phyloP scores from a whole-genome alignment of 1,284 basidiomycete genomes.

The Rhizopogon parksii region DNA sequence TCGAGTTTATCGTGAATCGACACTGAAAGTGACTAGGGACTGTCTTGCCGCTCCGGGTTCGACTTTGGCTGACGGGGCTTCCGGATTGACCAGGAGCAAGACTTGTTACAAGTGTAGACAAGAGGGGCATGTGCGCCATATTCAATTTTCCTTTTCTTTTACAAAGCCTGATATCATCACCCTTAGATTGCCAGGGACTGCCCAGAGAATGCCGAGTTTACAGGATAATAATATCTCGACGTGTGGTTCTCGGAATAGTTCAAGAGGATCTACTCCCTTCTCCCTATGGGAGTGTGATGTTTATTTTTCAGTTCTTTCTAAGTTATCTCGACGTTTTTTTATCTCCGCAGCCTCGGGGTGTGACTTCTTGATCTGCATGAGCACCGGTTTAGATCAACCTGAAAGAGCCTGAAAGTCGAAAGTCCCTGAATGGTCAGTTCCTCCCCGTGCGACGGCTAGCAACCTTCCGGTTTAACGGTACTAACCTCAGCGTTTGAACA shows the following conservation, averaged over 20 bases:
- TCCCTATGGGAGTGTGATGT: background rate
- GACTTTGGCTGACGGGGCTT: constrained; percentile 37
- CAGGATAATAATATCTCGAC: constrained; percentile 22
- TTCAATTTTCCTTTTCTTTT: background rate
- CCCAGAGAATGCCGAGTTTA: constrained; percentile 53
- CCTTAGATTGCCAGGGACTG: constrained; percentile 72
- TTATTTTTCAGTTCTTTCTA: constrained; percentile 1
- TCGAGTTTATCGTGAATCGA: background rate
- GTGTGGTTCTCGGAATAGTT: constrained; percentile 4
- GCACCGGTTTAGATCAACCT: background rate
- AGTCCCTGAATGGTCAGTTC: background rate
- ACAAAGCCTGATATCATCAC: constrained; percentile 10
- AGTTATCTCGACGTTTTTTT: background rate
- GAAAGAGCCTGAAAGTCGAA: background rate
- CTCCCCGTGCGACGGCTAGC: background rate
- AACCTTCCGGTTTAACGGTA: background rate
- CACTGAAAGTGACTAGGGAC: constrained; percentile 42
- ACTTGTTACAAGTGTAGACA: constrained; percentile 83
- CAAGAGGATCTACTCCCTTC: background rate
- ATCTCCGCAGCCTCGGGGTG: background rate
- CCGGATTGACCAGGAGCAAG: constrained; percentile 55
- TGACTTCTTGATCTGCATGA: constrained; percentile 4
- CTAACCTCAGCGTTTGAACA: background rate
- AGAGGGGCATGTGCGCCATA: constrained; percentile 66
- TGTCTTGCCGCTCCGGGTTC: constrained; percentile 69